phyloP scores from a whole-genome alignment of 108 stramenopile genomes.

The Skeletonema grethae region DNA sequence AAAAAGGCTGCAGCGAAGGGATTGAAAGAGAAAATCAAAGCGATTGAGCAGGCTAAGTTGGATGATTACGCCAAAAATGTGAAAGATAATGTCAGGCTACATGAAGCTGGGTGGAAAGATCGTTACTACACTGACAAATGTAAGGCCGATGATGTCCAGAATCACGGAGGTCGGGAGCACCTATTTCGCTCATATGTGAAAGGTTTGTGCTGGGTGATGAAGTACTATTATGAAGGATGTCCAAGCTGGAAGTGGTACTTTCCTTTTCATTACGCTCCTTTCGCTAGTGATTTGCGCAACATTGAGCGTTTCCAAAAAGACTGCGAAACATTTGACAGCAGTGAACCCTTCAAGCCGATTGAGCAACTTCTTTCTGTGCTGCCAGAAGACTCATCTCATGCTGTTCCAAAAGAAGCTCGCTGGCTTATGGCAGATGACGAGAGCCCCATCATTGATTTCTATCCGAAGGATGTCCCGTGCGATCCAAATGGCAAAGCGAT shows the following conservation, averaged over 20 bases:
- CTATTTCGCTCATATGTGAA: constrained; percentile 93
- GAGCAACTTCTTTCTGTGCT: constrained; percentile 98
- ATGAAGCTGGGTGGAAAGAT: constrained; percentile 96
- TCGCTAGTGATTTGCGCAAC: constrained; percentile 96
- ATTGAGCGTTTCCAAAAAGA: constrained; percentile 88
- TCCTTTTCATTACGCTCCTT: constrained; percentile 98
- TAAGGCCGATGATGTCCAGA: constrained; percentile 92
- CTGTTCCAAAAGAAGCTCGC: constrained; percentile 89
- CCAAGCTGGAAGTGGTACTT: constrained; percentile 98
- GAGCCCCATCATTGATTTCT: constrained; percentile 97
- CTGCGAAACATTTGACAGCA: constrained; percentile 74
- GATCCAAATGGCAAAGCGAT: constrained; percentile 99
- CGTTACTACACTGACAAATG: constrained; percentile 97
- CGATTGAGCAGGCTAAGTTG: constrained; percentile 67
- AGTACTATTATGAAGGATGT: constrained; percentile 96
- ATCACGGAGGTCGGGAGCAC: constrained; percentile 88
- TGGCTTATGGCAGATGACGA: constrained; percentile 91
- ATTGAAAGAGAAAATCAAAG: constrained; percentile 85
- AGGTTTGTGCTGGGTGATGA: constrained; percentile 99
- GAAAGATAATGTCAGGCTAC: constrained; percentile 90
- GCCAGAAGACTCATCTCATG: constrained; percentile 93
- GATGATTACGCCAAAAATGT: constrained; percentile 82
- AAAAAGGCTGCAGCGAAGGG: constrained; percentile 35
- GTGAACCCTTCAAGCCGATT: constrained; percentile 93
- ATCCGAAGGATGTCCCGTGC: constrained; percentile 91